Percentiles rank a stretch among this genome's conserved stretches.
Conservation (phyloP, 2,329 filamentous ascomycete species). For the Colletotrichum theobromicola region DNA sequence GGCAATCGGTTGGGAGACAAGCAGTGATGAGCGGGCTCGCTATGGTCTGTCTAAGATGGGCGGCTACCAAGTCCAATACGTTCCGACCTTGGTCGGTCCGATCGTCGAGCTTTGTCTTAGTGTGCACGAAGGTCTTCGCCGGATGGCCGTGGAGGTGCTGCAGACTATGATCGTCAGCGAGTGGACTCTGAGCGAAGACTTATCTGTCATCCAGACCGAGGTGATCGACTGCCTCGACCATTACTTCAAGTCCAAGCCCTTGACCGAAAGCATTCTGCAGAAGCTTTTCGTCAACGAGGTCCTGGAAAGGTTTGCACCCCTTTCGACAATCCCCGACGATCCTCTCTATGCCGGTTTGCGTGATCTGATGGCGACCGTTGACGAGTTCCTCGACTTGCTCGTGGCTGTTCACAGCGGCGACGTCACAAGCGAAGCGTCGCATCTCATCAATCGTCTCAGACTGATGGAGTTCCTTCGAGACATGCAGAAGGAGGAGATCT, state of each 20-base stretch:
- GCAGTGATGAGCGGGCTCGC: slow-evolving; percentile 74
- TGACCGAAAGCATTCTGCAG: slow-evolving; percentile 88
- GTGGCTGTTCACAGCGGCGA: slow-evolving; percentile 87
- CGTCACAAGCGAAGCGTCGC: slow-evolving; percentile 73
- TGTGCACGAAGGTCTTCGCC: slow-evolving; percentile 88
- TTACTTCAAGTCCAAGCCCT: slow-evolving; percentile 86
- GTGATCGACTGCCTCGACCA: slow-evolving; percentile 93
- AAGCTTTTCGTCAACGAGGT: slow-evolving; percentile 92
- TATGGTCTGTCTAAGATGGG: slow-evolving; percentile 87
- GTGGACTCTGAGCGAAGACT: slow-evolving; percentile 93
- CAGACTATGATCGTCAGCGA: slow-evolving; percentile 99
- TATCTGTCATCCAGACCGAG: slow-evolving; percentile 91
- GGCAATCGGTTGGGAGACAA: slow-evolving; percentile 95
- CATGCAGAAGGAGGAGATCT: slow-evolving; percentile 97
- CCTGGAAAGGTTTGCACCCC: slow-evolving; percentile 76
- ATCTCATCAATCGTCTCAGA: slow-evolving; percentile 85
- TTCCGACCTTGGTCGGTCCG: slow-evolving; percentile 87
- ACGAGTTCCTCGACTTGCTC: slow-evolving; percentile 89
- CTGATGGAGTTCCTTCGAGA: slow-evolving; percentile 97
- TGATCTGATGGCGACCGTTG: slow-evolving; percentile 81
- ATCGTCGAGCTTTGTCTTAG: slow-evolving; percentile 95
- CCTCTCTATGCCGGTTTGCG: slow-evolving; percentile 77
- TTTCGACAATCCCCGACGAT: slow-evolving; percentile 71
- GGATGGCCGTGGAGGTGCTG: slow-evolving; percentile 89
- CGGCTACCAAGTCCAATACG: slow-evolving; percentile 98